A percentile compares a stretch with the other conserved stretches of the same genome.
Evolutionary conservation across 2,329 filamentous ascomycete genomes (phyloP).

Genomic region (Didymella pomorum): DNA sequence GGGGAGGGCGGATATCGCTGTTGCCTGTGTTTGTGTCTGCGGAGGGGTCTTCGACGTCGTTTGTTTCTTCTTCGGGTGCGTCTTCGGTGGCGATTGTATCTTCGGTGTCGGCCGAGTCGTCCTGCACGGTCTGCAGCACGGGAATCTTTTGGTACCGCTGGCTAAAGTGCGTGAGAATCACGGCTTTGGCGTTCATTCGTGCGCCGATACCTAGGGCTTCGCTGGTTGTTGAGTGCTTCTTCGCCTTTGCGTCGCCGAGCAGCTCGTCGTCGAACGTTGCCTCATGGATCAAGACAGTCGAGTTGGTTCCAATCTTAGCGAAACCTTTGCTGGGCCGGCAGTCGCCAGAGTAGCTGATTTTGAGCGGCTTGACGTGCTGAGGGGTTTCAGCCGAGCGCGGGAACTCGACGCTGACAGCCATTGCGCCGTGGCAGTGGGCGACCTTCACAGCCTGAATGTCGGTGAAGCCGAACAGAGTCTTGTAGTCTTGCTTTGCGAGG

Average conservation of each 20-base stretch:
- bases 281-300: constrained; percentile 91
- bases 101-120: constrained; percentile 29
- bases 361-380: constrained; percentile 65
- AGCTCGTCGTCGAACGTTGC: constrained; percentile 94
- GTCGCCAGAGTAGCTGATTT: constrained; percentile 92
- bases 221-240: constrained; percentile 87
- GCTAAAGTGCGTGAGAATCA: constrained; percentile 92
- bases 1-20: constrained; percentile 31
- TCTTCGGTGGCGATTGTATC: constrained; percentile 32
- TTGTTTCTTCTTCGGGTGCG: constrained; percentile 30
- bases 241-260: constrained; percentile 76
- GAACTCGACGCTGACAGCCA: constrained; percentile 80
- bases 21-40: constrained; percentile 28
- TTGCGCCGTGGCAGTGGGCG: constrained; percentile 79
- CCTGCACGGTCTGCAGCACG: constrained; percentile 55
- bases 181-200: constrained; percentile 79
- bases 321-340: constrained; percentile 77
- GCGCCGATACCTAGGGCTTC: constrained; percentile 83
- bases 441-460: constrained; percentile 74
- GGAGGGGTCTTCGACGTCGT: constrained; percentile 32
- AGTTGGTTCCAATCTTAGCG: constrained; percentile 72
- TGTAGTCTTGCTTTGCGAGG: constrained; percentile 43
- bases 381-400: constrained; percentile 56
- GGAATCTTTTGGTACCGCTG: constrained; percentile 87
- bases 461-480: constrained; percentile 66